Percentiles rank a stretch among this genome's conserved stretches.
phyloP scores from a whole-genome alignment of 176 grass and related monocot species.

The Tuctoria greenei region DNA sequence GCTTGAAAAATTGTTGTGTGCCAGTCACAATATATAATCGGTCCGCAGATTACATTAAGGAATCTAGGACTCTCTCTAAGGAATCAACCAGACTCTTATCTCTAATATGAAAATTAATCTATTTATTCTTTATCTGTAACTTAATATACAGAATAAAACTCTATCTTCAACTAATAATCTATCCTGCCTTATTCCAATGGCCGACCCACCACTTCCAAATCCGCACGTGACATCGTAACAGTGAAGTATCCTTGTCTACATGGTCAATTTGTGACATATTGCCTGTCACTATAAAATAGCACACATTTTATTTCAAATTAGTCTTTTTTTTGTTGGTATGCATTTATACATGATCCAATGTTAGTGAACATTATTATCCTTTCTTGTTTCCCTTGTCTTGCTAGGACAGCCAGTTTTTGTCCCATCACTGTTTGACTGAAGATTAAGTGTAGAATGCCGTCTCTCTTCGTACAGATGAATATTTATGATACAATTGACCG shows the following conservation, averaged over 20 bases:
- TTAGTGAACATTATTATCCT: neutral
- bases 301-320: conserved; percentile 2
- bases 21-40: too few relatives aligned
- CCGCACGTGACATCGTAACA: too few relatives aligned
- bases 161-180: too few relatives aligned
- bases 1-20: too few relatives aligned
- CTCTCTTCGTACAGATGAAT: neutral
- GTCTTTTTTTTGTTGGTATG: neutral
- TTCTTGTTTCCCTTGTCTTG: conserved; percentile 14
- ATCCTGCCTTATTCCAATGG: too few relatives aligned
- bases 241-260: neutral
- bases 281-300: neutral
- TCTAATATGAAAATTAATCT: too few relatives aligned
- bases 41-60: too few relatives aligned
- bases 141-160: too few relatives aligned
- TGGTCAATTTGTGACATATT: neutral
- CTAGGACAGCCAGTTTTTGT: neutral
- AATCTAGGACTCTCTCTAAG: too few relatives aligned
- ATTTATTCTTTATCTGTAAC: too few relatives aligned
- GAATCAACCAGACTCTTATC: too few relatives aligned
- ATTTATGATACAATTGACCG: neutral
- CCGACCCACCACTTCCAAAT: too few relatives aligned
- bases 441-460: neutral
- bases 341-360: neutral
- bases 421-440: neutral